Evolutionary conservation across 805 yeast genomes (phyloP), one percentile per base, ranked within the genome.

Genomic region (Sungouiozyma ichnusensis): DNA sequence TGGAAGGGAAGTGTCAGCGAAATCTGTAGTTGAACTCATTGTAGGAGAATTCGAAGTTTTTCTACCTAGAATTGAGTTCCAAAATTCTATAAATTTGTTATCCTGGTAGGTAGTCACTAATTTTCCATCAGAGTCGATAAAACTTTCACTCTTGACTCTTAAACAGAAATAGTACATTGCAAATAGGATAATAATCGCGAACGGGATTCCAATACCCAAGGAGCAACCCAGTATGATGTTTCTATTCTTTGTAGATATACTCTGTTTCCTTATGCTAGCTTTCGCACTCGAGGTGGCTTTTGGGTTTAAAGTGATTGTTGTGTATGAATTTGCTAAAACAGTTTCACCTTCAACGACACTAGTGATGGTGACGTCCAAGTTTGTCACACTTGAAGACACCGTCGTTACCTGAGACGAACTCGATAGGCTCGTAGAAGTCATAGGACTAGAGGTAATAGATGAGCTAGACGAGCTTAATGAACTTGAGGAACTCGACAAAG

Each of bases 151-250:
- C 36, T 50, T 58, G 3, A 63, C 49, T 39, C 50, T 53, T 19
- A 62, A 46, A 40, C 60, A 60, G 44, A 49, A 54, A 39, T 54
- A 44, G 39, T 62, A 62, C 3, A 60, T 37, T n/a, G 58, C 29
- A 6, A 57, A 42, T 3, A 47, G 39, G 3, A 48, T 42, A 2
- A 51, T 49, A 1, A 63, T 34, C 2, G 78, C 55, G 0, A 74
- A 48, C 2, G 88, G 84, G 1, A 79, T 77, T 40, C 85, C 85
- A 13, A 82, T 72, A 42, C 87, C 87, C 4, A 81, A 80, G 20
- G 76, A 80, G 44, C 79, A 78, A 33, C 87, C 87, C 40, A 79
- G 71, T 18, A 81, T 75, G 31, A 80, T 71, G 43, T 71, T 72
- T 42, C 73, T 68, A 44, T 72, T 61, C 39, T 72, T 69, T 14